Percentiles rank a stretch among this genome's conserved stretches.
These are phyloP conservation scores for Claviceps quebecensis DNA, from an alignment of 2,329 filamentous ascomycete genomes.

Conservation along the genomic window DNA sequence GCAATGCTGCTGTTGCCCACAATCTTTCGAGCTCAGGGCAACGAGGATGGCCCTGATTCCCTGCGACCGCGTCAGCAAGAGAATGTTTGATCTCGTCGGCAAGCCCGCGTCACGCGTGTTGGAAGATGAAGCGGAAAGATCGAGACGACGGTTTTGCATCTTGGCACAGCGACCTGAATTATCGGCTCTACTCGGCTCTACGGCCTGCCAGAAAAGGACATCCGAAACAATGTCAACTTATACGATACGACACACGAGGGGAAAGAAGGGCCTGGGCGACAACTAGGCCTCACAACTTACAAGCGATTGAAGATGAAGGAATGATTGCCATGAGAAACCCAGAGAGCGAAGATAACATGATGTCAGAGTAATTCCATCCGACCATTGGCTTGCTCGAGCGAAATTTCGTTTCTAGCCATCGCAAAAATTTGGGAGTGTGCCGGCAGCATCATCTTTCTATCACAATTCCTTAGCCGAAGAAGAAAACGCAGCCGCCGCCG, in stretches of 20 bases:
- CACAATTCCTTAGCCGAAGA: constrained; percentile 46
- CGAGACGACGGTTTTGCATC: constrained; percentile 89
- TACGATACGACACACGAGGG: constrained; percentile 58
- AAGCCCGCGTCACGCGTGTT: constrained; percentile 40
- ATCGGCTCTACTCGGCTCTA: constrained; percentile 75
- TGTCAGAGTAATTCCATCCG: constrained; percentile 36
- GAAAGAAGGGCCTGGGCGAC: constrained; percentile 52
- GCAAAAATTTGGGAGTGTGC: constrained; percentile 78
- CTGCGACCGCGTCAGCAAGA: constrained; percentile 43
- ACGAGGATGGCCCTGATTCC: constrained; percentile 17
- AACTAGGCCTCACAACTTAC: constrained; percentile 19
- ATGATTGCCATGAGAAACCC: constrained; percentile 32
- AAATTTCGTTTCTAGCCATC: constrained; percentile 59
- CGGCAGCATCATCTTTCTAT: constrained; percentile 67
- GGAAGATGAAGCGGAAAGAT: constrained; percentile 47
- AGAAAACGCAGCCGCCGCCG: constrained; percentile 18
- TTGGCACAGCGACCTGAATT: constrained; percentile 95
- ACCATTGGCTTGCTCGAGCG: constrained; percentile 56
- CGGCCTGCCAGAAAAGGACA: constrained; percentile 77
- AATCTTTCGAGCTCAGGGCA: constrained; percentile 17
- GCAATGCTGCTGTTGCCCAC: constrained; percentile 23
- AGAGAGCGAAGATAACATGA: constrained; percentile 35
- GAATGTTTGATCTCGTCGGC: constrained; percentile 62
- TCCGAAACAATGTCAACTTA: constrained; percentile 53
- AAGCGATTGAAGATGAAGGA: constrained; percentile 29